Conservation (phyloP, 2,329 filamentous ascomycete genomes). For the Mycocentrospora acerina region DNA sequence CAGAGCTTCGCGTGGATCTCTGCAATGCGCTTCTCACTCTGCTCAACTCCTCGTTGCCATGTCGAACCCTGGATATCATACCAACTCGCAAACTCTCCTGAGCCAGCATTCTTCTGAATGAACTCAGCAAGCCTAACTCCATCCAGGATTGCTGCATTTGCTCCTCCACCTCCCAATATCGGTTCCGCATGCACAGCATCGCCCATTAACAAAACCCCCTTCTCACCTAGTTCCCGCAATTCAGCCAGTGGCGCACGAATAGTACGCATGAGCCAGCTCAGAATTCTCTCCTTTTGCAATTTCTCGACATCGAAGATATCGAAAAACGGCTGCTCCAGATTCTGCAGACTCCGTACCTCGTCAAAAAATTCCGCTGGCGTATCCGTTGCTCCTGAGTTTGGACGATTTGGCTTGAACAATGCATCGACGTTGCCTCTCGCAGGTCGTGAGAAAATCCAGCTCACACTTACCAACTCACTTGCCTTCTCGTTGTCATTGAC, state of each 20-base stretch:
- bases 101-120: slow-evolving; percentile 18
- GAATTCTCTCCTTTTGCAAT: slow-evolving; percentile 36
- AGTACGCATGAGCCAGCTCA: slow-evolving; percentile 48
- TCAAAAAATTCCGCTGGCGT: slow-evolving; percentile 40
- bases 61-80: slow-evolving; percentile 2
- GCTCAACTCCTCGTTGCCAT: slow-evolving; percentile 5
- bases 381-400: slow-evolving; percentile 30
- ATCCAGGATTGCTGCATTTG: slow-evolving; percentile 45
- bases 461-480: slow-evolving; percentile 33
- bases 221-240: slow-evolving; percentile 16
- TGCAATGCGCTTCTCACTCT: slow-evolving; percentile 5
- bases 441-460: slow-evolving; percentile 45
- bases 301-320: slow-evolving; percentile 34
- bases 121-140: slow-evolving; percentile 31
- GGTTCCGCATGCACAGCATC: slow-evolving; percentile 45
- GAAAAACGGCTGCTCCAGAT: slow-evolving; percentile 32
- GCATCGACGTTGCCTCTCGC: slow-evolving; percentile 27
- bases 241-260: slow-evolving; percentile 17
- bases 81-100: not conserved
- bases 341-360: slow-evolving; percentile 30
- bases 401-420: slow-evolving; percentile 38
- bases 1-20: slow-evolving; percentile 3
- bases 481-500: slow-evolving; percentile 33
- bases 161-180: slow-evolving; percentile 45
- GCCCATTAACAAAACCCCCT: slow-evolving; percentile 26